Evolutionary conservation across 2,329 filamentous ascomycete genomes (phyloP).

Genomic region (Nigrograna mackinnonii): DNA sequence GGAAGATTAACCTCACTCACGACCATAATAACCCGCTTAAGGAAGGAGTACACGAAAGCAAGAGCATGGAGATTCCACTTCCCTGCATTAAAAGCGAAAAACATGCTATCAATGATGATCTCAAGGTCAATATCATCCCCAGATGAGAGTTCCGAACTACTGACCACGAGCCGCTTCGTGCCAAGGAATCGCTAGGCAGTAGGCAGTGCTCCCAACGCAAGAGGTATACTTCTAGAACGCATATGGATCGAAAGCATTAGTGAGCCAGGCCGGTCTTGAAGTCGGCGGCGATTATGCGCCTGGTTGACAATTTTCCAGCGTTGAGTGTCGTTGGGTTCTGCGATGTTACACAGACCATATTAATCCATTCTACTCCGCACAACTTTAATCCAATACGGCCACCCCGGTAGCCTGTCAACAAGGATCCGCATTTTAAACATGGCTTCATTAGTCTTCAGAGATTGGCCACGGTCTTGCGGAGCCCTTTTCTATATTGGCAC

Average conservation of each 20-base stretch:
- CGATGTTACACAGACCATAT: not conserved
- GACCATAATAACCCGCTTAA: not conserved
- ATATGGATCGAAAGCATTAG: not conserved
- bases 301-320: not conserved
- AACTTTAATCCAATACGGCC: not conserved
- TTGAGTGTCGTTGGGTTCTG: not conserved
- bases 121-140: no score
- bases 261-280: not conserved
- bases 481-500: slow-evolving; percentile 6
- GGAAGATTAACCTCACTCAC: not conserved
- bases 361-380: not conserved
- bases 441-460: not conserved
- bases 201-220: no score
- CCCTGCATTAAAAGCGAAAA: not conserved
- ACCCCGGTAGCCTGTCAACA: not conserved
- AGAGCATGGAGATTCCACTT: not conserved
- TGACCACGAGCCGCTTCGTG: no score
- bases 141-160: no score
- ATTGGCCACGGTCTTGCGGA: slow-evolving; percentile 8
- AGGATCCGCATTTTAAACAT: not conserved
- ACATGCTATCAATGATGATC: no score
- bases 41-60: not conserved
- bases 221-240: no score
- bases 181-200: no score
- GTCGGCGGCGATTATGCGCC: no score